Conservation (phyloP, 2,329 filamentous ascomycete species). For the Penicillium sp. region DNA sequence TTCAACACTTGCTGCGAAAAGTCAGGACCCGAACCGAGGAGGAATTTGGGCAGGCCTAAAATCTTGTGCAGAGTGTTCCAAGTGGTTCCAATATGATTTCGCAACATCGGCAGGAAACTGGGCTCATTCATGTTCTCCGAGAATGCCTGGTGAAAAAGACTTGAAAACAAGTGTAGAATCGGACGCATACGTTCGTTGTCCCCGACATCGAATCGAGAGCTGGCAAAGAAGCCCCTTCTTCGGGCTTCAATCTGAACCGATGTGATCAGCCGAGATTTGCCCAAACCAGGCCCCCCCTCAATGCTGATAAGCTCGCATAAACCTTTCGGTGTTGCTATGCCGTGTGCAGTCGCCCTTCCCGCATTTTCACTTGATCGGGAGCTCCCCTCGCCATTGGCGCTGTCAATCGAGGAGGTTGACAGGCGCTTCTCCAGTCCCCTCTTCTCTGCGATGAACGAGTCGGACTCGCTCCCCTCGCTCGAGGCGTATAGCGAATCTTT, state of each 20-base stretch:
- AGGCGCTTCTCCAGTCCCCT: not conserved
- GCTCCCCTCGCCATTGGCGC: not conserved
- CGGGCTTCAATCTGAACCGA: conserved; percentile 50
- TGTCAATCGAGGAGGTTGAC: not conserved
- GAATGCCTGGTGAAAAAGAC: conserved; percentile 56
- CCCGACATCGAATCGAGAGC: conserved; percentile 54
- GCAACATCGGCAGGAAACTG: conserved; percentile 52
- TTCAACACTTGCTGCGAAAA: not conserved
- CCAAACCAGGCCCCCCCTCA: conserved; percentile 50
- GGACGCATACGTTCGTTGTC: conserved; percentile 53
- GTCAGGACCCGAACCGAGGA: not conserved
- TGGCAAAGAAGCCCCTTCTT: conserved; percentile 52
- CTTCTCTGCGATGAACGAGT: not conserved
- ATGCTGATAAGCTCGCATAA: conserved; percentile 55
- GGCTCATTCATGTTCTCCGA: conserved; percentile 55
- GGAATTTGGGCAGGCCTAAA: conserved; percentile 46
- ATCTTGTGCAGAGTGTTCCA: conserved; percentile 51
- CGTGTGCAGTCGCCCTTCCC: not conserved
- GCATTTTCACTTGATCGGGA: not conserved
- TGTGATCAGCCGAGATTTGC: conserved; percentile 53
- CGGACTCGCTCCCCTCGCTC: not conserved
- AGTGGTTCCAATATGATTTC: conserved; percentile 49
- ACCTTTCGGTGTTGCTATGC: conserved; percentile 16
- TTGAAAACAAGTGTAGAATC: conserved; percentile 51
- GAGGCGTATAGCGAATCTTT: not conserved